Evolutionary conservation across 1,284 basidiomycete species (phyloP).

Genomic region (Cutaneotrichosporon daszewskae): DNA sequence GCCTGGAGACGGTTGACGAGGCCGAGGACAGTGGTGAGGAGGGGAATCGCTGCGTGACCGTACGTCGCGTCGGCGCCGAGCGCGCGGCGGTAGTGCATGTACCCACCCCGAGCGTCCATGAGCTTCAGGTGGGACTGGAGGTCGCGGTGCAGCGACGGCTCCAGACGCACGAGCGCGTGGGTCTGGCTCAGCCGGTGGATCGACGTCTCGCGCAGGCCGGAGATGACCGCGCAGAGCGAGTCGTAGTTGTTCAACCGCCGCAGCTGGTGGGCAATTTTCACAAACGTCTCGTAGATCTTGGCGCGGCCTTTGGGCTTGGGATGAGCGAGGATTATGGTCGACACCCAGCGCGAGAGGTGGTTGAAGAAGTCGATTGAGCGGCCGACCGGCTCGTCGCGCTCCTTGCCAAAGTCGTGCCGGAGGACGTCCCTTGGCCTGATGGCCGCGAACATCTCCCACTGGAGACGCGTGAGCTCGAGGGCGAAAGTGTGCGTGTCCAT

Average conservation of each 20-base stretch:
- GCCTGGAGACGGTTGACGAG: slow-evolving; percentile 34
- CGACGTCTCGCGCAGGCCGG: slow-evolving; percentile 43
- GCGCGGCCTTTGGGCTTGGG: slow-evolving; percentile 44
- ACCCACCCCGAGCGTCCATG: slow-evolving; percentile 42
- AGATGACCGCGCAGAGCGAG: slow-evolving; percentile 41
- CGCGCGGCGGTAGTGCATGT: slow-evolving; percentile 35
- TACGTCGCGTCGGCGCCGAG: slow-evolving; percentile 37
- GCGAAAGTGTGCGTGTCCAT: slow-evolving; percentile 38
- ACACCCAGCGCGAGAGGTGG: slow-evolving; percentile 44
- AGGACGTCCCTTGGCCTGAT: slow-evolving; percentile 44
- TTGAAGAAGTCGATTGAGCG: slow-evolving; percentile 45
- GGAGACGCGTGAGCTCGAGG: slow-evolving; percentile 42
- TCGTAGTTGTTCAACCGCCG: slow-evolving; percentile 48
- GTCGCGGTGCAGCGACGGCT: slow-evolving; percentile 26
- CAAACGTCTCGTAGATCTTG: slow-evolving; percentile 43
- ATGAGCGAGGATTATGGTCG: slow-evolving; percentile 43
- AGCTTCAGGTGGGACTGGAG: slow-evolving; percentile 39
- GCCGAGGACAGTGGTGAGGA: slow-evolving; percentile 34
- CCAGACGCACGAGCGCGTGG: slow-evolving; percentile 27
- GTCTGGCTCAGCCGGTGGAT: slow-evolving; percentile 40
- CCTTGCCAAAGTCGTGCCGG: slow-evolving; percentile 45
- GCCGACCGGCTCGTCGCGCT: slow-evolving; percentile 37
- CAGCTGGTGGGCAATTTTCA: slow-evolving; percentile 40
- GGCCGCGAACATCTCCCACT: slow-evolving; percentile 41
- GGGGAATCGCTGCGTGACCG: slow-evolving; percentile 39